phyloP scores from a whole-genome alignment of 768 basidiomycete species.

The Mrakia frigida region DNA sequence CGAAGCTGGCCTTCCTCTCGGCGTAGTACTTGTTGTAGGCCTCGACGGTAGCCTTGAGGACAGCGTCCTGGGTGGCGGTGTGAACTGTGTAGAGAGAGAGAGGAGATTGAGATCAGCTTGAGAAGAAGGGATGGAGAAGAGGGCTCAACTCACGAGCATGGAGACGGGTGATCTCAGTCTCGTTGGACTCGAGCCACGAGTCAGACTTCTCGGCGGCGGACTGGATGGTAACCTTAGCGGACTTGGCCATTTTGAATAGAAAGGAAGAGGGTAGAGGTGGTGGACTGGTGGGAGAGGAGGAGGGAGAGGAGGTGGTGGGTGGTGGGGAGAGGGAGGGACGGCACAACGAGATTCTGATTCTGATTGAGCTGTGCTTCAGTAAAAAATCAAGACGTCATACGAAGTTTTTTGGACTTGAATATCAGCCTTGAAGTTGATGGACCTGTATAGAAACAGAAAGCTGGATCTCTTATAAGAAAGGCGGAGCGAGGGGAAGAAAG shows the following conservation, averaged over 20 bases:
- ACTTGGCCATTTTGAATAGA: not conserved
- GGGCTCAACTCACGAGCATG: constrained; percentile 11
- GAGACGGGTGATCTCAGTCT: constrained; percentile 3
- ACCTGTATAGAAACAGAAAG: too few species aligned
- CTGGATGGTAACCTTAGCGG: constrained; percentile 9
- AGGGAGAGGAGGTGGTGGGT: not conserved
- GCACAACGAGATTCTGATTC: too few species aligned
- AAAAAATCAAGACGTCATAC: too few species aligned
- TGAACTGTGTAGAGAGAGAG: not conserved
- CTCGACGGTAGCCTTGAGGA: constrained; percentile 6
- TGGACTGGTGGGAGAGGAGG: not conserved
- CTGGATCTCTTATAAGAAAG: too few species aligned
- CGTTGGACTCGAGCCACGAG: constrained; percentile 23
- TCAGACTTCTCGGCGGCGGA: constrained; percentile 1
- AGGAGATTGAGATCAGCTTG: not conserved
- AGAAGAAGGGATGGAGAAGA: not conserved
- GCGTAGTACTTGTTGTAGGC: constrained; percentile 17
- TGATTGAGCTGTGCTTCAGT: too few species aligned
- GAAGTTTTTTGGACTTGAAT: too few species aligned
- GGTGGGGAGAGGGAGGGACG: too few species aligned
- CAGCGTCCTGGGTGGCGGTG: constrained; percentile 13
- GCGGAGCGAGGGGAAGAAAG: too few species aligned
- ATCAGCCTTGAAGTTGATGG: too few species aligned
- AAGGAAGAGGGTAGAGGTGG: not conserved
- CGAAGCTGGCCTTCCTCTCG: not conserved